phyloP scores from a whole-genome alignment of 768 basidiomycete genomes.

The Sporobolomyces pararoseus region DNA sequence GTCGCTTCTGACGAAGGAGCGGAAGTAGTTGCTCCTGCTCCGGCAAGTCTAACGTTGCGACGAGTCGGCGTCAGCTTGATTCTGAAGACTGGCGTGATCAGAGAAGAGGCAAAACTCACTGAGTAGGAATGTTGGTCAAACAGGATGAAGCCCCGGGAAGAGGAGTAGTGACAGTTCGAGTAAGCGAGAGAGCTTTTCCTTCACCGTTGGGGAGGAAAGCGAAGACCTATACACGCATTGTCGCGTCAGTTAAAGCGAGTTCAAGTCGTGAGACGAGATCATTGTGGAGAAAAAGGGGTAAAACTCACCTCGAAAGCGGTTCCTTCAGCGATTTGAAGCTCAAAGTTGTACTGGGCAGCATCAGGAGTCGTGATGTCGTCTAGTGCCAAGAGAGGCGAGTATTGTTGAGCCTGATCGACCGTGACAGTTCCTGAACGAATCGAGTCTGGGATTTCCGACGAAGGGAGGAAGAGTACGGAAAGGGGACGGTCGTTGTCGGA shows the following conservation, averaged over 20 bases:
- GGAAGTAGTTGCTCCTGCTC: conserved; percentile 1
- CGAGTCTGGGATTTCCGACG: conserved; percentile 11
- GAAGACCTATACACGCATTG: conserved; percentile 17
- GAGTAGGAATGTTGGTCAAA: conserved; percentile 19
- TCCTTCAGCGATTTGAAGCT: conserved; percentile 38
- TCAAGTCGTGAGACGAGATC: neutral
- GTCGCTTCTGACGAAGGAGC: neutral
- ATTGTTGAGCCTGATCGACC: conserved; percentile 27
- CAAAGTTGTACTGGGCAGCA: conserved; percentile 31
- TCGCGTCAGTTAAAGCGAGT: neutral
- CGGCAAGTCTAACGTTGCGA: neutral
- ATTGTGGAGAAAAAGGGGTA: neutral
- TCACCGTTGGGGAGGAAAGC: conserved; percentile 40
- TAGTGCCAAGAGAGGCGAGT: conserved; percentile 29
- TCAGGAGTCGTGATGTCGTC: conserved; percentile 35
- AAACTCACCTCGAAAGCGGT: conserved; percentile 38
- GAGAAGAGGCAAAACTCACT: neutral
- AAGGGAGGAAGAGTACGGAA: conserved; percentile 35
- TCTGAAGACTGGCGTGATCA: neutral
- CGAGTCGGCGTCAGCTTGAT: neutral
- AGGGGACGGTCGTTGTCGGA: conserved; percentile 30
- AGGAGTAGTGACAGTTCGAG: conserved; percentile 26
- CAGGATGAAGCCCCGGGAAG: conserved; percentile 32
- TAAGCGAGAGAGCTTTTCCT: conserved; percentile 37
- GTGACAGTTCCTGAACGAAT: conserved; percentile 22